Conservation (phyloP, 345 rosid genomes). For the Ceriops decandra region DNA sequence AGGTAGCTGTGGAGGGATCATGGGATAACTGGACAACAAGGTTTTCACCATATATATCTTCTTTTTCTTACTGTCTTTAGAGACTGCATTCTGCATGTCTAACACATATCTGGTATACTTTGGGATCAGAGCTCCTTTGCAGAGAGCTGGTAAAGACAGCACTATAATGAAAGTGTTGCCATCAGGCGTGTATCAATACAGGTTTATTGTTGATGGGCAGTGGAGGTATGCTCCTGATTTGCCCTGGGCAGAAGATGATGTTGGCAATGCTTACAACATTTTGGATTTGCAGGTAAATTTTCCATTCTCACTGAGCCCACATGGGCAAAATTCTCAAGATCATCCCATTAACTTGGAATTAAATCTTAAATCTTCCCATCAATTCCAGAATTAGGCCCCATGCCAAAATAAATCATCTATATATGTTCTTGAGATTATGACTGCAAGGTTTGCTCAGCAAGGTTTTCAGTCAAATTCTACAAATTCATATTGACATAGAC, state of each 20-base stretch:
- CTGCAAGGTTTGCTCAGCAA: no score
- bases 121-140: conserved; percentile 70
- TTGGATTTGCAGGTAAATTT: conserved; percentile 78
- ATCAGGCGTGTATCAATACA: conserved; percentile 88
- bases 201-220: conserved; percentile 91
- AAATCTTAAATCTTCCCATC: neutral
- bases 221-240: conserved; percentile 80
- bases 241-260: conserved; percentile 77
- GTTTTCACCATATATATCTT: conserved; percentile 26
- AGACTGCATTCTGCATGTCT: neutral
- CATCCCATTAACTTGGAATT: neutral
- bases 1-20: conserved; percentile 87
- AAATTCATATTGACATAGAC: no score
- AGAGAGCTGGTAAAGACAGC: conserved; percentile 93
- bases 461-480: no score
- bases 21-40: conserved; percentile 96
- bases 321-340: no score
- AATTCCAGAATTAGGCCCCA: no score
- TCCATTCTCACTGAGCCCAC: no score
- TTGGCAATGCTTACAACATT: conserved; percentile 71
- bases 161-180: conserved; percentile 93
- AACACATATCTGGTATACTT: conserved; percentile 11
- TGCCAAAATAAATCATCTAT: no score
- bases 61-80: conserved; percentile 7
- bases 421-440: no score